Percentiles rank a stretch among this genome's conserved stretches.
phyloP scores from a whole-genome alignment of 768 basidiomycete species.

The Boletus sensibilis region DNA sequence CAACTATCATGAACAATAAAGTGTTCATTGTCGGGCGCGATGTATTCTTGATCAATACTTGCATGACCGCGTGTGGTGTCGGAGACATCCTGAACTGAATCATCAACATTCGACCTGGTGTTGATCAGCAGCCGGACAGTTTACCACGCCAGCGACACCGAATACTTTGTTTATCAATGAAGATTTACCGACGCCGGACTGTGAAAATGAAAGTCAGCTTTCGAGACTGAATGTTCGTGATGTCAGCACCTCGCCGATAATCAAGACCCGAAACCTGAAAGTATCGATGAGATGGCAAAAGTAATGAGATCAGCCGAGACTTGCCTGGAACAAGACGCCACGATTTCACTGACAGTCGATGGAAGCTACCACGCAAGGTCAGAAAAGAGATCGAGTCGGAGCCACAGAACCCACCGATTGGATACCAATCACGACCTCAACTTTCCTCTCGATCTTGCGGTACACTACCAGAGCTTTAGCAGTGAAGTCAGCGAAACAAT shows the following conservation, averaged over 20 bases:
- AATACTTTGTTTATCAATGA: conserved; percentile 5
- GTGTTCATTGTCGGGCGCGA: neutral
- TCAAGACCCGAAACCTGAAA: conserved; percentile 7
- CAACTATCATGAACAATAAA: conserved; percentile 7
- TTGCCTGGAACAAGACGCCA: neutral
- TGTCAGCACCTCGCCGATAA: neutral
- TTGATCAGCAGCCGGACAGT: neutral
- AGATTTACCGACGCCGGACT: neutral
- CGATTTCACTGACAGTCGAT: neutral
- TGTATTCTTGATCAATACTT: neutral
- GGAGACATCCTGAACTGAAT: neutral
- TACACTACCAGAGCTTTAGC: neutral
- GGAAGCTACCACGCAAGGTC: neutral
- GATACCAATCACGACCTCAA: neutral
- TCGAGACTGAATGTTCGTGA: neutral
- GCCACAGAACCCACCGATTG: neutral
- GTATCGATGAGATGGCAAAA: neutral
- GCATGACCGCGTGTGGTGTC: neutral
- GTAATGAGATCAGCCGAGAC: neutral
- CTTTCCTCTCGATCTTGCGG: neutral
- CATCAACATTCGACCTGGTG: neutral
- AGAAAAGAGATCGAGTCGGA: neutral
- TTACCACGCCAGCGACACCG: conserved; percentile 2
- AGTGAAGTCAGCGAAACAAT: neutral
- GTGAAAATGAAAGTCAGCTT: neutral